phyloP scores from a whole-genome alignment of 306 rosid species.

The Prunus padus region DNA sequence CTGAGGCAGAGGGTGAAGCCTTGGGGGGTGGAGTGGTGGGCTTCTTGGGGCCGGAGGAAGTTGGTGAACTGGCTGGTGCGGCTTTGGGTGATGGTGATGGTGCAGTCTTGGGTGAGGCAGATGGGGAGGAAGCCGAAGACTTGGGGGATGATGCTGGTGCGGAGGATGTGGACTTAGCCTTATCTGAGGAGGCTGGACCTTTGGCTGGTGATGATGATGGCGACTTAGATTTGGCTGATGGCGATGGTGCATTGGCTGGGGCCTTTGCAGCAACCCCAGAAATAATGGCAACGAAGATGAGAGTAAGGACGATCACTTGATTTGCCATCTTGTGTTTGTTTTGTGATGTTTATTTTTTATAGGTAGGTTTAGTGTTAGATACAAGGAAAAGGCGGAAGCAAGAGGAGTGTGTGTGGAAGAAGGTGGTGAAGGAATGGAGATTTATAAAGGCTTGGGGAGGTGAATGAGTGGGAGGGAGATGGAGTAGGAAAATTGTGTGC shows the following conservation, averaged over 20 bases:
- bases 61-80: neutral
- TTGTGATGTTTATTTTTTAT: neutral
- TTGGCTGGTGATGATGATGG: neutral
- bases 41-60: neutral
- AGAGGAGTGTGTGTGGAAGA: neutral
- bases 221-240: neutral
- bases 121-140: neutral
- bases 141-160: neutral
- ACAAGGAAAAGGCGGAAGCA: too few species aligned
- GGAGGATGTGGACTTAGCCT: neutral
- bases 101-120: neutral
- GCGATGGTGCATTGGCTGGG: neutral
- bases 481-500: neutral
- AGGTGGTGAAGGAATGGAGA: neutral
- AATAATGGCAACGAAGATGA: constrained; percentile 1
- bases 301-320: constrained; percentile 14
- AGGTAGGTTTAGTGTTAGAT: neutral
- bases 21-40: neutral
- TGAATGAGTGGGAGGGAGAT: neutral
- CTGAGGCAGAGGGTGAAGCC: neutral
- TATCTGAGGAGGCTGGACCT: neutral
- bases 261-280: constrained; percentile 1
- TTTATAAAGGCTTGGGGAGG: constrained; percentile 2
- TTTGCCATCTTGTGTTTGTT: neutral
- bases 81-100: neutral